Percentiles rank a stretch among this genome's conserved stretches.
phyloP scores from a whole-genome alignment of 768 basidiomycete genomes.

The Sarcodon sp. region DNA sequence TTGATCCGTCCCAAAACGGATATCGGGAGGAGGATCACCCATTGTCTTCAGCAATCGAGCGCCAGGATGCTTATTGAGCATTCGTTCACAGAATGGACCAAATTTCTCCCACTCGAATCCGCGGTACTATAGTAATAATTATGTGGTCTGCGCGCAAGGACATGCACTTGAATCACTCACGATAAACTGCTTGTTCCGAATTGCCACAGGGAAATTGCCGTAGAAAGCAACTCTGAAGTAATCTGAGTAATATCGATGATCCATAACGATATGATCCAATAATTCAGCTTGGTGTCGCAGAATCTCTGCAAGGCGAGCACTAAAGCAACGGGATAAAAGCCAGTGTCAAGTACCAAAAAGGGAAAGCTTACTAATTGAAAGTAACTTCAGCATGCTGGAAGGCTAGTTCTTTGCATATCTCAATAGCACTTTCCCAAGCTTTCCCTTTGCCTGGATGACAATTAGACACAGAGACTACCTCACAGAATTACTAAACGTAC shows the following conservation, averaged over 20 bases:
- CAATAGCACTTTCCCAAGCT: constrained; percentile 93
- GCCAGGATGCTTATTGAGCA: constrained; percentile 83
- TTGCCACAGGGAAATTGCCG: constrained; percentile 79
- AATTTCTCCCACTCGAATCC: constrained; percentile 95
- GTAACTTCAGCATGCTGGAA: constrained; percentile 82
- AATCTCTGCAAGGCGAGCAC: constrained; percentile 74
- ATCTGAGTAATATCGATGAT: constrained; percentile 80
- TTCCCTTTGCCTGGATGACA: constrained; percentile 69
- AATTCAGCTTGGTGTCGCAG: constrained; percentile 79
- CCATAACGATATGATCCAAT: constrained; percentile 73
- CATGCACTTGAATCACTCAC: constrained; percentile 26
- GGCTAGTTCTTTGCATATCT: constrained; percentile 86
- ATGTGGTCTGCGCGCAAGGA: not conserved
- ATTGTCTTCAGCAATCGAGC: constrained; percentile 65
- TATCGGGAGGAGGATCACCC: constrained; percentile 70
- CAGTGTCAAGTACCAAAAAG: not conserved
- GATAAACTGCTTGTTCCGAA: constrained; percentile 84
- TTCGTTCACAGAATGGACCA: constrained; percentile 78
- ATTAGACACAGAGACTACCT: constrained; percentile 3
- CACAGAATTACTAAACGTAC: constrained; percentile 24
- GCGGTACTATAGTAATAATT: constrained; percentile 49
- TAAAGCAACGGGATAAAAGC: constrained; percentile 15
- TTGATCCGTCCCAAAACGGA: constrained; percentile 66
- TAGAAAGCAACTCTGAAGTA: constrained; percentile 93
- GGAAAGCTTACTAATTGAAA: constrained; percentile 67